Conservation (phyloP, 106 monocot species). For the Dendrobium officinale region DNA sequence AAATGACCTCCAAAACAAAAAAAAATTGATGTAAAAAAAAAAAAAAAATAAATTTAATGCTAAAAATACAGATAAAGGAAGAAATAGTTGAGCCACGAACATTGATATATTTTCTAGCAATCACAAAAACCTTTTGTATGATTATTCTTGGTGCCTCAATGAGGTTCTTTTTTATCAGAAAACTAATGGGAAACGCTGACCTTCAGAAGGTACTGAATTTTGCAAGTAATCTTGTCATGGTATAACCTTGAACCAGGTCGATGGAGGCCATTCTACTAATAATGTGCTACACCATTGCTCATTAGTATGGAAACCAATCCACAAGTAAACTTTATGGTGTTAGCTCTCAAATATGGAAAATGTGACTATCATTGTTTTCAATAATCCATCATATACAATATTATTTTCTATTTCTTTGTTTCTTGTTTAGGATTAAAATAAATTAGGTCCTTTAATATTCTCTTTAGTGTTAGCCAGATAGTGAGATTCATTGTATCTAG, state of each 20-base stretch:
- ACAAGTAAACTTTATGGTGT: not conserved
- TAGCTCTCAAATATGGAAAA: not conserved
- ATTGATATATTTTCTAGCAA: not conserved
- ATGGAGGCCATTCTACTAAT: not conserved
- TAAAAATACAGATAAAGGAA: not conserved
- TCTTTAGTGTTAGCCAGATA: not conserved
- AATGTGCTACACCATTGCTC: not conserved
- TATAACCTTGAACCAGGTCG: not conserved
- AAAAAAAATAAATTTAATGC: not conserved
- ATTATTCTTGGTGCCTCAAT: slow-evolving; percentile 1
- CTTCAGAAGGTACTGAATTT: not conserved
- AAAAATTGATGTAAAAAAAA: not conserved
- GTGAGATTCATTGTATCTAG: not conserved
- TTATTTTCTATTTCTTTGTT: not conserved
- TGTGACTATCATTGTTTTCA: not conserved
- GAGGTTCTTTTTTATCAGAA: not conserved
- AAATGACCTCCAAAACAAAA: not conserved
- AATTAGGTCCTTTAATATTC: not conserved
- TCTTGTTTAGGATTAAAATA: not conserved
- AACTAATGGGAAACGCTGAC: not conserved
- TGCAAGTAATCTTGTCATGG: not conserved
- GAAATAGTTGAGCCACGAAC: not conserved
- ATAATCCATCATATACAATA: not conserved
- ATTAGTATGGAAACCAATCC: not conserved
- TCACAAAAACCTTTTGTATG: not conserved